Conservation (phyloP, 225 moss, liverwort and hornwort species). For the Pleurozium schreberi region DNA sequence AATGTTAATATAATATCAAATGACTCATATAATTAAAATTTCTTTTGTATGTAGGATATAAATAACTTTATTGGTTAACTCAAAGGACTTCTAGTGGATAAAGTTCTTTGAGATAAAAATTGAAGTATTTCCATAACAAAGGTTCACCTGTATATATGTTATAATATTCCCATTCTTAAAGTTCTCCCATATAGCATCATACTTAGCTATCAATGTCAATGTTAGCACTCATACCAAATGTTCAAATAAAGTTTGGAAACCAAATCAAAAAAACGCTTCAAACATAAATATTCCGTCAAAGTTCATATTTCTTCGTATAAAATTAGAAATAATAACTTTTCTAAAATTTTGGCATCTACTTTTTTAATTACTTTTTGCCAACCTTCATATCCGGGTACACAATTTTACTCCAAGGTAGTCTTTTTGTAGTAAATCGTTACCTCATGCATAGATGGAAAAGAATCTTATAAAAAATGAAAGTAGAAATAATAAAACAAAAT, state of each 20-base stretch:
- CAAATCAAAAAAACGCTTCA: neutral
- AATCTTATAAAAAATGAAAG: neutral
- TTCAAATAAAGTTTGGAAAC: neutral
- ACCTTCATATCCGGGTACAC: rapidly evolving
- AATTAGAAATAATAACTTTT: neutral
- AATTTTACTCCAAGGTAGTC: too few species aligned
- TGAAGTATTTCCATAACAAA: neutral
- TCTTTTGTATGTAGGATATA: neutral
- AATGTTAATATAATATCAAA: neutral
- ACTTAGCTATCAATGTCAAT: neutral
- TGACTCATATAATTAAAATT: neutral
- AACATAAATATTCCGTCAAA: neutral
- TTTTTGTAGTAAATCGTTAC: neutral
- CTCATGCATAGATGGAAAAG: neutral
- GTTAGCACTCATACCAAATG: neutral
- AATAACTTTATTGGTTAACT: neutral
- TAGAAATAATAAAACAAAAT: neutral
- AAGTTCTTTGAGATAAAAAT: neutral
- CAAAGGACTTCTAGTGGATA: neutral
- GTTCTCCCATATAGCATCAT: neutral
- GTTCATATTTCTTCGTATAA: neutral
- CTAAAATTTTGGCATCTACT: neutral
- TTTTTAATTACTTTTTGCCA: neutral
- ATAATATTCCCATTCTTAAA: neutral
- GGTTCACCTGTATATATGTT: neutral